These are phyloP conservation scores for Ascobolus immersus DNA, from an alignment of 495 filamentous ascomycete species.

Conservation along the genomic window DNA sequence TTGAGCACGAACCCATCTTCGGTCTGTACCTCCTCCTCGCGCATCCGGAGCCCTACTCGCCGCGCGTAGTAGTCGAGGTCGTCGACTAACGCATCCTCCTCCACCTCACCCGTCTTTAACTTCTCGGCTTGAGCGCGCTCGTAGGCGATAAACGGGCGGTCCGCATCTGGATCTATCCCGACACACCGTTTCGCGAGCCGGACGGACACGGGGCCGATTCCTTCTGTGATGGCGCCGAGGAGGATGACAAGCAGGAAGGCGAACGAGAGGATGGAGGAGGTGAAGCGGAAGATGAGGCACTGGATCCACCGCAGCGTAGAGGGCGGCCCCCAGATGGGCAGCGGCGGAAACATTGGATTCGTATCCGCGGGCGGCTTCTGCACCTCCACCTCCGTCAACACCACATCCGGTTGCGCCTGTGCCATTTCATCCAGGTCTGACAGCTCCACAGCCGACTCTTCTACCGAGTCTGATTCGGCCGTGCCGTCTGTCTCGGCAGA, in stretches of 20 bases:
- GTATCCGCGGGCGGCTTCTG: slow-evolving; percentile 32
- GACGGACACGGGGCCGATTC: slow-evolving; percentile 25
- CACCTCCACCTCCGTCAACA: slow-evolving; percentile 1
- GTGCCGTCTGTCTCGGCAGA: not conserved
- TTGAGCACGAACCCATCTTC: slow-evolving; percentile 84
- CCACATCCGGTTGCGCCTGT: not conserved
- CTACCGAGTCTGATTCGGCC: not conserved
- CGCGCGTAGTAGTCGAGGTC: slow-evolving; percentile 73
- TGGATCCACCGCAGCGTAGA: slow-evolving; percentile 36
- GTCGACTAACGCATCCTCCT: slow-evolving; percentile 48
- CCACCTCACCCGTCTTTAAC: slow-evolving; percentile 50
- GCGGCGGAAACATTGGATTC: slow-evolving; percentile 66
- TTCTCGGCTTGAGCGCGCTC: slow-evolving; percentile 29
- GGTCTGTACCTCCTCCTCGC: slow-evolving; percentile 63
- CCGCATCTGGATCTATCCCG: slow-evolving; percentile 29
- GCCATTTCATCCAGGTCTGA: slow-evolving; percentile 3
- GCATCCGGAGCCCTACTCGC: slow-evolving; percentile 66
- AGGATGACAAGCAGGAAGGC: slow-evolving; percentile 53
- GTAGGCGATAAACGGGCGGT: slow-evolving; percentile 42
- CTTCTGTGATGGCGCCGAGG: slow-evolving; percentile 39
- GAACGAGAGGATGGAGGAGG: slow-evolving; percentile 51
- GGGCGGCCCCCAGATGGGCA: slow-evolving; percentile 62
- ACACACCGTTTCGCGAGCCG: slow-evolving; percentile 24
- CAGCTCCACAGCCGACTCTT: slow-evolving; percentile 1
- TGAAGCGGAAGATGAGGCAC: slow-evolving; percentile 30